These are phyloP conservation scores for Sophora flavescens DNA, from an alignment of 306 rosid genomes.

Conservation along the genomic window DNA sequence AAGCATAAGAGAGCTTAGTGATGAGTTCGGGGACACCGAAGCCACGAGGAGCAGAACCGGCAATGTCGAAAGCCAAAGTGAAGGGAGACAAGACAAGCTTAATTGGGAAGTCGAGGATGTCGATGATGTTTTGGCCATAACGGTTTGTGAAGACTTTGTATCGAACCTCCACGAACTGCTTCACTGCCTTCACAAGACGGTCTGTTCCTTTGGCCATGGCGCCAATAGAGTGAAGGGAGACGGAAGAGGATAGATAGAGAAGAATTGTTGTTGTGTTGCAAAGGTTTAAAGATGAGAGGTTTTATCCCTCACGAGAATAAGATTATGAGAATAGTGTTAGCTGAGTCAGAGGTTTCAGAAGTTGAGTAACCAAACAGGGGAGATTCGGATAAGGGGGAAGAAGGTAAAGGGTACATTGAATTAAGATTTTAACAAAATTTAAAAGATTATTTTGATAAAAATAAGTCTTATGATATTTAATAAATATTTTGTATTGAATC, in stretches of 20 bases:
- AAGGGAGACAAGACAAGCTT: constrained; percentile 83
- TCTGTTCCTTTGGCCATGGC: constrained; percentile 66
- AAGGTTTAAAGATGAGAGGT: neutral
- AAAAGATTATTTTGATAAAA: no score
- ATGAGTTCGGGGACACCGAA: constrained; percentile 94
- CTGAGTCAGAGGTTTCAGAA: neutral
- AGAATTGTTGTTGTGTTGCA: neutral
- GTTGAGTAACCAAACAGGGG: no score
- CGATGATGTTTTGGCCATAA: constrained; percentile 76
- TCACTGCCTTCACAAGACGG: constrained; percentile 58
- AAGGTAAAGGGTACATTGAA: no score
- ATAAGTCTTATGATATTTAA: no score
- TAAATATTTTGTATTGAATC: no score
- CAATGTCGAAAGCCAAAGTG: constrained; percentile 79
- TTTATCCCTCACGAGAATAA: neutral
- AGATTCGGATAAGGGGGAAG: no score
- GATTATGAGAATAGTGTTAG: neutral
- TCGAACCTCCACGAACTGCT: constrained; percentile 59
- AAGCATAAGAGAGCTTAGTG: constrained; percentile 86
- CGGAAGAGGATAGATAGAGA: constrained; percentile 17
- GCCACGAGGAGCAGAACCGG: constrained; percentile 95
- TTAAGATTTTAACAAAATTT: no score
- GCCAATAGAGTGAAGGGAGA: neutral
- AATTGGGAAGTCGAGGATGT: constrained; percentile 76
- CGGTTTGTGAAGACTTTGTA: constrained; percentile 63